Percentiles rank a stretch among this genome's conserved stretches.
These are phyloP conservation scores for Endoconidiophora laricicola DNA, from an alignment of 2,329 filamentous ascomycete species.

Conservation along the genomic window DNA sequence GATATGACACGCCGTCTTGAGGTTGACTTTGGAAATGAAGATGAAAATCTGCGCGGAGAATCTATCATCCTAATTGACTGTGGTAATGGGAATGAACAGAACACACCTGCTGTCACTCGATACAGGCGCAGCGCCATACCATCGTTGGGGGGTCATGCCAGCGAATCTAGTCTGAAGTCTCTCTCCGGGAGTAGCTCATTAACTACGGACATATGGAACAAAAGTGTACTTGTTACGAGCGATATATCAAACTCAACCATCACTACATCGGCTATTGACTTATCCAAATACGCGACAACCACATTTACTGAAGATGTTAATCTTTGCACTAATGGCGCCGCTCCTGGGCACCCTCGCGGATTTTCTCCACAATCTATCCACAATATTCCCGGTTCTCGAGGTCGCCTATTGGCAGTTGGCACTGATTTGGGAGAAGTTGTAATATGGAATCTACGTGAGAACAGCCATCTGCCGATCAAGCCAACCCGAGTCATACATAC, in stretches of 20 bases:
- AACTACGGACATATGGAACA: constrained; percentile 46
- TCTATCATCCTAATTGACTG: constrained; percentile 57
- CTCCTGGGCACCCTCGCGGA: constrained; percentile 3
- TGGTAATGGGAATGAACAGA: constrained; percentile 44
- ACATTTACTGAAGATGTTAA: constrained; percentile 54
- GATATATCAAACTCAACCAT: constrained; percentile 44
- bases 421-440: constrained; percentile 63
- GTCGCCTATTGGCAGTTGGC: constrained; percentile 65
- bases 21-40: constrained; percentile 76
- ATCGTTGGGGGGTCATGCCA: too few relatives aligned
- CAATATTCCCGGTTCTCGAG: constrained; percentile 72
- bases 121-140: constrained; percentile 22
- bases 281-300: constrained; percentile 53
- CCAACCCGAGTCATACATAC: constrained; percentile 76
- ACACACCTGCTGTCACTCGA: constrained; percentile 25
- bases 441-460: constrained; percentile 68
- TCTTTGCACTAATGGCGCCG: neutral
- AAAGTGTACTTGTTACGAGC: constrained; percentile 36
- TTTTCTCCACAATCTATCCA: neutral
- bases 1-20: constrained; percentile 77
- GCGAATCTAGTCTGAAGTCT: too few relatives aligned
- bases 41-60: constrained; percentile 62
- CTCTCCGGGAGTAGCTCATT: too few relatives aligned
- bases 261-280: constrained; percentile 54
- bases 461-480: constrained; percentile 30